Evolutionary conservation across 345 rosid genomes (phyloP), one percentile per base, ranked within the genome.

Genomic region (Noccaea caerulescens): DNA sequence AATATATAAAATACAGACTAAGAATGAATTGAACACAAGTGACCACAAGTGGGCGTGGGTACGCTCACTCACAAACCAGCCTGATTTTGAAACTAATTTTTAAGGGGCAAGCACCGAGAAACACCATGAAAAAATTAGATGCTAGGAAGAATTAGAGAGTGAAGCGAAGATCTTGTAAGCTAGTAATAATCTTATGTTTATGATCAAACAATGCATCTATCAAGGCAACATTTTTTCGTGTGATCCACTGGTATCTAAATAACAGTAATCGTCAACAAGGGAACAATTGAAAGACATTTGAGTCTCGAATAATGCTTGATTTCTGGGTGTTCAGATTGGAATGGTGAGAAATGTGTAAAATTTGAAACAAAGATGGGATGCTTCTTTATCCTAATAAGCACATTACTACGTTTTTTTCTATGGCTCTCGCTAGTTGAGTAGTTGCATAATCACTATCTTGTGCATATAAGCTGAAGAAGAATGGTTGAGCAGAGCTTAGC

Each of bases 31-130:
- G 30, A 69, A 88, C 61, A 70, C 84, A 0, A 80, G 55, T 63
- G 96, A 88, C 67, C 98, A 85, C 67, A 88, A 87, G 77, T 91
- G 98, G 97, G 96, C 96, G 1, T 91, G 97, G 96, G 88, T 93
- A 14, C 87, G 91, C 68, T 87, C 94, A 10, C 85, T 89, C 25
- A 91, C 87, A 63, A 91, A 79, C 63, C 97, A 91, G 72, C 97
- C 97, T 10, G 96, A 87, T 78, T 93, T 93, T 20, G 23, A 20
- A 20, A 20, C 23, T 20, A 20, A 20, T 20, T 20, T 20, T 20
- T 1, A 20, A 20, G 23, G 23, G 23, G 23, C 2, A 1, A 20
- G 23, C 23, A 20, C 23, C 1, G 71, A 64, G 66, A 47, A 20
- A 20, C 23, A 20, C 23, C 23, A 20, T 20, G 23, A 20, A 20